Percentiles rank a stretch among this genome's conserved stretches.
Evolutionary conservation across 1,139 yeast genomes (phyloP).

Genomic region (Magnusiomyces clavatus): DNA sequence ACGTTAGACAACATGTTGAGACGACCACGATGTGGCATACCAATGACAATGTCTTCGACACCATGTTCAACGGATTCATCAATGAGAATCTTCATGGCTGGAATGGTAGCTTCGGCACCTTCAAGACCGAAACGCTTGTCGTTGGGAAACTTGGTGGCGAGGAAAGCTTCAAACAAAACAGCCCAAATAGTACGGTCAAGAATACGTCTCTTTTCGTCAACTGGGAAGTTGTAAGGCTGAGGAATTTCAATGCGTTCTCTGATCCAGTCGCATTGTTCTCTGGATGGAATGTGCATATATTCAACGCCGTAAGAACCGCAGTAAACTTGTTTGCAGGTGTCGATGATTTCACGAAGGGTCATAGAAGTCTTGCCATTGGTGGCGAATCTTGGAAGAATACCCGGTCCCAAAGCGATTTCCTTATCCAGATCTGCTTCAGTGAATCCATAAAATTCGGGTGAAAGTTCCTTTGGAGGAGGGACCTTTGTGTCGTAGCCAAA

Average conservation of each 20-base stretch:
- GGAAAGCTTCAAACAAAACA: slow-evolving; percentile 83
- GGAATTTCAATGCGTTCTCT: slow-evolving; percentile 96
- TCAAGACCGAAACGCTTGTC: slow-evolving; percentile 98
- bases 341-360: slow-evolving; percentile 69
- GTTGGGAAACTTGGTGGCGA: slow-evolving; percentile 93
- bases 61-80: slow-evolving; percentile 92
- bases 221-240: slow-evolving; percentile 69
- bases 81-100: slow-evolving; percentile 93
- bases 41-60: slow-evolving; percentile 91
- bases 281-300: slow-evolving; percentile 93
- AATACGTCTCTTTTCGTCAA: slow-evolving; percentile 92
- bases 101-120: slow-evolving; percentile 95
- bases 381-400: slow-evolving; percentile 90
- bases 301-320: slow-evolving; percentile 89
- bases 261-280: slow-evolving; percentile 96
- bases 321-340: slow-evolving; percentile 73
- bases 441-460: slow-evolving; percentile 87
- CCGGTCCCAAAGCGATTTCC: slow-evolving; percentile 91
- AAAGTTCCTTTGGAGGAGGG: slow-evolving; percentile 71
- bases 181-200: slow-evolving; percentile 97
- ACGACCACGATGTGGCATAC: slow-evolving; percentile 99
- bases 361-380: slow-evolving; percentile 46
- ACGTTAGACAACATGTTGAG: slow-evolving; percentile 95
- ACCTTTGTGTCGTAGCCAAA: slow-evolving; percentile 55
- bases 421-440: slow-evolving; percentile 76